Evolutionary conservation across 2,329 filamentous ascomycete species (phyloP), one percentile per base, ranked within the genome.

Genomic region (Amesomyces nigricolor): DNA sequence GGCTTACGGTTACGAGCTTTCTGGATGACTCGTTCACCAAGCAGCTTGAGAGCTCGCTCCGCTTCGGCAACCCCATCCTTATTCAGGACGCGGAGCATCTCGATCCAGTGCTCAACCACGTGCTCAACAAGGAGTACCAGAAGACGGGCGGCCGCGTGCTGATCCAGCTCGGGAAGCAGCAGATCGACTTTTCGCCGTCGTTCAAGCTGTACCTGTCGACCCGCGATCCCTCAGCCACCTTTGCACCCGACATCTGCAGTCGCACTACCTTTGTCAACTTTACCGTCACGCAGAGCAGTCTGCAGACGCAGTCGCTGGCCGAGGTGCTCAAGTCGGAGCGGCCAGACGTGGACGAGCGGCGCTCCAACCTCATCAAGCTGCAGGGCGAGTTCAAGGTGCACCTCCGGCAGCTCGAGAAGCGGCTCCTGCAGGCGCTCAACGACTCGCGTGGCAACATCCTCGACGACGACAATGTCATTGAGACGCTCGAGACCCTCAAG

Each of bases 351-450:
- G 94, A 99, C 68, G 91, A 97, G 76, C 84, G 94, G 61, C 85
- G 94, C 55, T 95, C 91, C 37, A 97, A 99, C 70, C 85, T 99
- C 62, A 95, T 97, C 80, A 99, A 99, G 75, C 83, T 96, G 66
- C 94, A 99, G 75, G 94, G 94, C 66, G 95, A 99, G 73, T 99
- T 99, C 80, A 96, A 95, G 75, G 86, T 97, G n/a, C 92, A 96
- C 72, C 82, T 99, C 43, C 87, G 94, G 60, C 89, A 95, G 71
- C 81, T 99, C 29, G 95, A 99, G 77, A 96, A 96, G 74, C 86
- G 89, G 55, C 79, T 99, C 50, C 77, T 99, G 47, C 91, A 96
- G 70, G 92, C 95, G 26, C 85, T 99, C 67, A 99, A 99, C 67
- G 92, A 96, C 72, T 97, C 92, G 54, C 89, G 90, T 49, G 94